Evolutionary conservation across 2,329 filamentous ascomycete genomes (phyloP).

Genomic region (Rhytidhysteron rufulum): DNA sequence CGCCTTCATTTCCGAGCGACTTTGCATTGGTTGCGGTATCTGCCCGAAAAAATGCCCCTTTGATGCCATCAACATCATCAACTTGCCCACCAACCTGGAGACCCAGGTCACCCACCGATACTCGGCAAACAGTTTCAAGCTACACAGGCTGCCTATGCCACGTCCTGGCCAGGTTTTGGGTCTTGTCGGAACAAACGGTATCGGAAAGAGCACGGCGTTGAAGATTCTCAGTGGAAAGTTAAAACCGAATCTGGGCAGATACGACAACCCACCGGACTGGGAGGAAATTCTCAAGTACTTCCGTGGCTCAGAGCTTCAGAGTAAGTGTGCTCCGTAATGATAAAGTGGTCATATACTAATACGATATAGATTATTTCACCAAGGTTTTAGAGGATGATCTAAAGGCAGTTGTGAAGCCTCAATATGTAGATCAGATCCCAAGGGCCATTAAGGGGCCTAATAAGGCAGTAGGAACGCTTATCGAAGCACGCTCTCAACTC

Average conservation of each 20-base stretch:
- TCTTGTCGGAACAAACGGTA: conserved; percentile 98
- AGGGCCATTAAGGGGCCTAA: conserved; percentile 80
- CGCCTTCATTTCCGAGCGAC: conserved; percentile 93
- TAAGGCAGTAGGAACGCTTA: conserved; percentile 74
- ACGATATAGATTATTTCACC: conserved; percentile 81
- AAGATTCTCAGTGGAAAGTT: conserved; percentile 98
- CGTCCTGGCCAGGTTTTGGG: conserved; percentile 92
- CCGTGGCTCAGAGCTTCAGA: conserved; percentile 94
- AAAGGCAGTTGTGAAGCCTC: conserved; percentile 97
- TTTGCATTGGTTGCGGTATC: conserved; percentile 98
- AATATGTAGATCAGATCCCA: conserved; percentile 98
- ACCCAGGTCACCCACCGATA: conserved; percentile 97
- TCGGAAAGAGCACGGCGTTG: conserved; percentile 98
- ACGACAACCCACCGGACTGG: conserved; percentile 97
- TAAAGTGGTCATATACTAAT: conserved; percentile 13
- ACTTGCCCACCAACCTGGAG: conserved; percentile 98
- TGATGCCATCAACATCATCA: conserved; percentile 99
- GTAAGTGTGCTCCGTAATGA: conserved; percentile 49
- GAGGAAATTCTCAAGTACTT: conserved; percentile 99
- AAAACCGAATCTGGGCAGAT: conserved; percentile 94
- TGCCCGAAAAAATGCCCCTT: conserved; percentile 99
- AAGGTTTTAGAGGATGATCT: conserved; percentile 96
- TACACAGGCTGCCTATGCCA: conserved; percentile 93
- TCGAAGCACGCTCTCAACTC: conserved; percentile 72
- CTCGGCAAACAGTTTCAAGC: conserved; percentile 99